Evolutionary conservation across 1,284 basidiomycete species (phyloP), one percentile per base, ranked within the genome.

Genomic region (Ceratobasidium sp.): DNA sequence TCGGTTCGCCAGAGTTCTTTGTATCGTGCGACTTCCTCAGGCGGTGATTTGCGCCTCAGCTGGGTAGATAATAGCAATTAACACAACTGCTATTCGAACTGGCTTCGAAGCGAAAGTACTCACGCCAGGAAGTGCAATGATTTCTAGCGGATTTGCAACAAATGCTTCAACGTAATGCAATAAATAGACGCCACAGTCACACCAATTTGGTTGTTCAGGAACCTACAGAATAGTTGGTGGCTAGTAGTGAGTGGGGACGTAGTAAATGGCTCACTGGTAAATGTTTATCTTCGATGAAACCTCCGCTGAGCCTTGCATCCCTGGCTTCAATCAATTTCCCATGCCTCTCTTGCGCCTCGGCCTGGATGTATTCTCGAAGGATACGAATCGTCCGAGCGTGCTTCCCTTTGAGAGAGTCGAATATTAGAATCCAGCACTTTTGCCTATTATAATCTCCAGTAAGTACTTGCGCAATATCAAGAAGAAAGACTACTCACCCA

Each of bases 311-410:
- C 83, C 87, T 41, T 18, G 87, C 79, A 16, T 80, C 78, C 21
- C 83, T 84, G 1, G 84, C 83, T 34, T 84, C 77, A 5, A 69
- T 43, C 5, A 76, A 60, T 5, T 85, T 77, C 1, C 81, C 80
- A 72, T 86, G 86, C 82, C 96, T 97, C 79, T 95, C 90, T 73
- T 84, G 82, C 0, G 96, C 96, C 79, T 99, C 97, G 75, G 85
- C 82, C 46, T 82, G 81, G 8, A 98, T 86, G 80, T 97, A 99
- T 28, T 82, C 78, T 30, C 81, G 81, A 16, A 99, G 85, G 18
- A 84, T 84, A 50, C 82, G 90, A 52, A 84, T 79, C 0, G 89
- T 93, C 21, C 87, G 84, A 0, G 82, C 81, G 80, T 98, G 97
- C 16, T 82, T 80, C 12, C 82, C 82, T 0, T 91, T 90, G 32